Conservation (phyloP, 768 basidiomycete genomes). For the Tricholoma furcatifolium region DNA sequence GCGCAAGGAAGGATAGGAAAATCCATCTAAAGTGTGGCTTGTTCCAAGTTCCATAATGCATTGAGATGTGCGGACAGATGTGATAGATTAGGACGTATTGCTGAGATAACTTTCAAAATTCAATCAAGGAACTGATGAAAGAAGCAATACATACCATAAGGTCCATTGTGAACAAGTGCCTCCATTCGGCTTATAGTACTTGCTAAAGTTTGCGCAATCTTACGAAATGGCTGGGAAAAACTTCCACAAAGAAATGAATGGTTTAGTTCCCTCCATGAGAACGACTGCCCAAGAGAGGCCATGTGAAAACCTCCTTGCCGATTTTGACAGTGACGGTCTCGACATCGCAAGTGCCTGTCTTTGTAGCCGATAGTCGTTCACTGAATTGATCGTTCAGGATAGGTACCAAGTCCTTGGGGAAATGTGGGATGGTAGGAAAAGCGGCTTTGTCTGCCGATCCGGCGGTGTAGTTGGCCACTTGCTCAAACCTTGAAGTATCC, state of each 20-base stretch:
- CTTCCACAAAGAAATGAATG: background rate
- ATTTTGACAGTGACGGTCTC: conserved; percentile 63
- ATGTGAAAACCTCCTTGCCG: conserved; percentile 61
- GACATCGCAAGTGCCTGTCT: conserved; percentile 50
- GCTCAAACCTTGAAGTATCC: conserved; percentile 8
- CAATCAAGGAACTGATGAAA: background rate
- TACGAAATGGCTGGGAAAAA: background rate
- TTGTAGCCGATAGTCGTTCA: conserved; percentile 37
- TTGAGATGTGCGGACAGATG: too few relatives aligned
- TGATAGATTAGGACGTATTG: too few relatives aligned
- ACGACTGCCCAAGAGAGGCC: conserved; percentile 34
- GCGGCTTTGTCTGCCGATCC: conserved; percentile 13
- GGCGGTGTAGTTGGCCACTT: conserved; percentile 8
- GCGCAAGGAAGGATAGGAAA: too few relatives aligned
- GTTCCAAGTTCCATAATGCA: too few relatives aligned
- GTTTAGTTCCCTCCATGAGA: background rate
- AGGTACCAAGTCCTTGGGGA: conserved; percentile 49
- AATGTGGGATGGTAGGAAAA: conserved; percentile 49
- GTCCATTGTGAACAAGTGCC: background rate
- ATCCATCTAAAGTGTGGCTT: too few relatives aligned
- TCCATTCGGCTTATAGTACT: background rate
- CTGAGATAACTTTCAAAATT: too few relatives aligned
- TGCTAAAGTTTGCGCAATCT: background rate
- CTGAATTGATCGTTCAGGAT: conserved; percentile 50
- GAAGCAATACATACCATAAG: background rate